Conservation (phyloP, 2,329 filamentous ascomycete genomes). For the Arthroderma sp. region DNA sequence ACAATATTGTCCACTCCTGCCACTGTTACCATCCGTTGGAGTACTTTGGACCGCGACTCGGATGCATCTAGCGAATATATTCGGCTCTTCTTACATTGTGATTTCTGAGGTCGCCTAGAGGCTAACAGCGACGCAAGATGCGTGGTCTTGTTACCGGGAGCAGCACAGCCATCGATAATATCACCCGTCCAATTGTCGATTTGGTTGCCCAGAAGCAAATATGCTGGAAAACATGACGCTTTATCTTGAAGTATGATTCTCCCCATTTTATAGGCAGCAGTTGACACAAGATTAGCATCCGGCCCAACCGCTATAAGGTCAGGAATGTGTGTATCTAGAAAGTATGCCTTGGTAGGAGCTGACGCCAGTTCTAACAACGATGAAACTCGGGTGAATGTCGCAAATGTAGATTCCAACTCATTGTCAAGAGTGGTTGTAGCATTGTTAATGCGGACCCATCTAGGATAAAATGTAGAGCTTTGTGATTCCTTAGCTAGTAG, state of each 20-base stretch:
- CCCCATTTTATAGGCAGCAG: constrained; percentile 59
- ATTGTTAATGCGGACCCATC: constrained; percentile 83
- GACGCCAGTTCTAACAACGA: constrained; percentile 43
- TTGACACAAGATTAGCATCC: constrained; percentile 57
- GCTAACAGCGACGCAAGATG: constrained; percentile 66
- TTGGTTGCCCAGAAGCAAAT: constrained; percentile 55
- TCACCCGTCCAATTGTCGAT: constrained; percentile 44
- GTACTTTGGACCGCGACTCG: constrained; percentile 49
- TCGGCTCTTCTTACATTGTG: constrained; percentile 19
- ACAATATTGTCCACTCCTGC: constrained; percentile 59
- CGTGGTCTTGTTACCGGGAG: constrained; percentile 95
- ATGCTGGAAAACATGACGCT: constrained; percentile 91
- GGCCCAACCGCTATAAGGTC: constrained; percentile 69
- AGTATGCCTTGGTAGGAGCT: constrained; percentile 39
- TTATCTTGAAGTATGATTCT: constrained; percentile 89
- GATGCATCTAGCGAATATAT: constrained; percentile 40
- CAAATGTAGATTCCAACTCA: constrained; percentile 64
- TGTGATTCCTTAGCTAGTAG: constrained; percentile 25
- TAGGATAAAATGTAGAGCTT: constrained; percentile 45
- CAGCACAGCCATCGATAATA: constrained; percentile 83
- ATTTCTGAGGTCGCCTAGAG: constrained; percentile 10
- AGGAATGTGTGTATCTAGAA: constrained; percentile 69
- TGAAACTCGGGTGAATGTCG: constrained; percentile 44
- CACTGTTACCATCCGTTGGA: constrained; percentile 70
- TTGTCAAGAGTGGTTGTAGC: constrained; percentile 56